phyloP scores from a whole-genome alignment of 225 moss, liverwort and hornwort species.

The Takakia lepidozioides region DNA sequence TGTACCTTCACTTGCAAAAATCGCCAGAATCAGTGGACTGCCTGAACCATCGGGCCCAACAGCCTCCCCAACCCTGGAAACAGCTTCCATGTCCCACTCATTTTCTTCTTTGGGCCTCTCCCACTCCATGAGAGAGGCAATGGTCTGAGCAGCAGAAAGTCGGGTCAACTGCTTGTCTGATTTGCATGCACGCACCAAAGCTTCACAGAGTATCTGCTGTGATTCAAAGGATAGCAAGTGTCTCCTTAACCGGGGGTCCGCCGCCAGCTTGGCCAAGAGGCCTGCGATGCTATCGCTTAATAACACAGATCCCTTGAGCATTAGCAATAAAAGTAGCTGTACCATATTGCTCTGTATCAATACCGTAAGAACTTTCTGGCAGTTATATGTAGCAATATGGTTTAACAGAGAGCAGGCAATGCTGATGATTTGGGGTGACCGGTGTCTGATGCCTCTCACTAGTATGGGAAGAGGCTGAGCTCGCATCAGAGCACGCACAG shows the following conservation, averaged over 20 bases:
- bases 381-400: conserved; percentile 15
- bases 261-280: conserved; percentile 27
- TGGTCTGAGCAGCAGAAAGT: conserved; percentile 19
- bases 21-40: background rate
- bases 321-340: conserved; percentile 12
- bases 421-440: conserved; percentile 3
- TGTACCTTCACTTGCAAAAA: background rate
- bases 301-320: conserved; percentile 13
- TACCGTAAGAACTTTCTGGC: conserved; percentile 23
- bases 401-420: conserved; percentile 14
- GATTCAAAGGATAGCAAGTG: conserved; percentile 13
- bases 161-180: conserved; percentile 19
- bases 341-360: conserved; percentile 20
- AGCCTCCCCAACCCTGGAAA: too few species aligned
- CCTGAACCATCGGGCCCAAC: too few species aligned
- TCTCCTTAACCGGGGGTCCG: conserved; percentile 24
- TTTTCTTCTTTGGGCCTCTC: conserved; percentile 7
- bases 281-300: conserved; percentile 22
- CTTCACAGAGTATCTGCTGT: conserved; percentile 19
- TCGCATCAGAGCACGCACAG: conserved; percentile 14
- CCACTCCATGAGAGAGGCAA: conserved; percentile 19
- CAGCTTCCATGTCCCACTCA: background rate
- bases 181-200: conserved; percentile 26
- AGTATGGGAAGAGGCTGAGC: conserved; percentile 22
- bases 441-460: conserved; percentile 11